Percentiles rank a stretch among this genome's conserved stretches.
Evolutionary conservation across 2,329 filamentous ascomycete species (phyloP).

Genomic region (Xylariales sp.): DNA sequence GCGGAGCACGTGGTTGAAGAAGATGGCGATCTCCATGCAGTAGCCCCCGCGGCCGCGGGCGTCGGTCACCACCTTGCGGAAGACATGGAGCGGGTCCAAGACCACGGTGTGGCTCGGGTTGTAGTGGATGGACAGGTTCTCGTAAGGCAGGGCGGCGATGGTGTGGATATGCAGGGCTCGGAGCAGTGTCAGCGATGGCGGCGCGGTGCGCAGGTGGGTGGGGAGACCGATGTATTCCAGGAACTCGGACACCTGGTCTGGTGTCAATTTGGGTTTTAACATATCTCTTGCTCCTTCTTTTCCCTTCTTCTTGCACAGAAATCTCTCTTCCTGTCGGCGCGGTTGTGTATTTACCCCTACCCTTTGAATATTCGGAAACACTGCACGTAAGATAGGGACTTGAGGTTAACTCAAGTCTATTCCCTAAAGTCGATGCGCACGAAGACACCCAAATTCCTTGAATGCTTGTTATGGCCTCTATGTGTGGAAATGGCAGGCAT

Average conservation of each 20-base stretch:
- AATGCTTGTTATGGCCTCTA: too few relatives aligned
- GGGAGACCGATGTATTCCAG: slow-evolving; percentile 6
- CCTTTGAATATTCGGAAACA: too few relatives aligned
- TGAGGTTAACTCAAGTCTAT: too few relatives aligned
- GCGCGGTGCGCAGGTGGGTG: slow-evolving; percentile 10
- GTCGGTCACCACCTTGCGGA: slow-evolving; percentile 41
- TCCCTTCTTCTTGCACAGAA: too few relatives aligned
- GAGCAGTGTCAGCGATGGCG: slow-evolving; percentile 11
- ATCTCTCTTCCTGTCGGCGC: too few relatives aligned
- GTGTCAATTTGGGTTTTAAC: not conserved
- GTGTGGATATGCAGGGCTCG: slow-evolving; percentile 13
- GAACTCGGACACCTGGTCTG: slow-evolving; percentile 1
- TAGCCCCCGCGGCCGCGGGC: slow-evolving; percentile 49
- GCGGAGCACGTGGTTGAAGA: slow-evolving; percentile 49
- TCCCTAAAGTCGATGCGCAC: too few relatives aligned
- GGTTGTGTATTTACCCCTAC: too few relatives aligned
- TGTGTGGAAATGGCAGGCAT: too few relatives aligned
- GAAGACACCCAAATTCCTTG: too few relatives aligned
- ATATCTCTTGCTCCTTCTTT: too few relatives aligned
- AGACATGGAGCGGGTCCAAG: slow-evolving; percentile 43
- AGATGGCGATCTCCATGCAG: slow-evolving; percentile 54
- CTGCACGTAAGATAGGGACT: too few relatives aligned
- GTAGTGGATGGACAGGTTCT: slow-evolving; percentile 41
- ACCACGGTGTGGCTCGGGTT: slow-evolving; percentile 28
- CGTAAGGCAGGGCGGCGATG: slow-evolving; percentile 1